Conservation (phyloP, 768 basidiomycete species). For the Rubroboletus pulcherrimus region DNA sequence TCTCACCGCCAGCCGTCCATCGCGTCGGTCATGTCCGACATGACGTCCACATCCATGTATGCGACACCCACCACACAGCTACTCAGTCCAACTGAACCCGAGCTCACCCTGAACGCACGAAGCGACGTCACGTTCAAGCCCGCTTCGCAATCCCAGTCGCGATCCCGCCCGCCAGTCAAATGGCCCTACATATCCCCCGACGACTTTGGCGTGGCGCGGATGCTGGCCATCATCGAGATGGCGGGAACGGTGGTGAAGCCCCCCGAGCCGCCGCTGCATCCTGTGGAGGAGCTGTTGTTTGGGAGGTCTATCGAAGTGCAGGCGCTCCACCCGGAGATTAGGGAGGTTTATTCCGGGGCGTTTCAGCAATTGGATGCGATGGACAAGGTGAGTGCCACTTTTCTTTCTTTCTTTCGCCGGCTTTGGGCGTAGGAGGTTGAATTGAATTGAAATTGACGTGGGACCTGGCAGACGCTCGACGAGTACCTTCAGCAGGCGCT, state of each 20-base stretch:
- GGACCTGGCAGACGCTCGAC: conserved; percentile 22
- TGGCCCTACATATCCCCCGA: conserved; percentile 59
- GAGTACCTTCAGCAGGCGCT: conserved; percentile 29
- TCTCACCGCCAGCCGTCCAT: conserved; percentile 63
- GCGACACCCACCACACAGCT: conserved; percentile 39
- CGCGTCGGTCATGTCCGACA: conserved; percentile 69
- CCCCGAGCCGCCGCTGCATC: conserved; percentile 43
- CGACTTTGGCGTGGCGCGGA: conserved; percentile 81
- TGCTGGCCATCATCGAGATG: conserved; percentile 86
- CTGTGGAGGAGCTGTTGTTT: conserved; percentile 73
- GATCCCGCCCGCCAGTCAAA: conserved; percentile 27
- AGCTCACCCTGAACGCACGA: background rate
- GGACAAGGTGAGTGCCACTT: conserved; percentile 56
- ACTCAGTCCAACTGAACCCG: conserved; percentile 22
- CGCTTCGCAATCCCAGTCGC: background rate
- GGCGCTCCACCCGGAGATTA: conserved; percentile 63
- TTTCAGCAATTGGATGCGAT: conserved; percentile 76
- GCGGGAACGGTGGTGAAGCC: conserved; percentile 41
- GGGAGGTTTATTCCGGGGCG: conserved; percentile 65
- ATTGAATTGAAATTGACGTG: conserved; percentile 8
- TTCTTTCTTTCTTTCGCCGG: too few relatives aligned
- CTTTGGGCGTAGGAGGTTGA: too few relatives aligned
- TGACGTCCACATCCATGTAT: conserved; percentile 40
- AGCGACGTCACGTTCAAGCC: conserved; percentile 29
- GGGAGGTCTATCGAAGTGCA: conserved; percentile 60